Evolutionary conservation across 805 yeast genomes (phyloP).

Genomic region (Cyberlindnera samutprakarnensis): DNA sequence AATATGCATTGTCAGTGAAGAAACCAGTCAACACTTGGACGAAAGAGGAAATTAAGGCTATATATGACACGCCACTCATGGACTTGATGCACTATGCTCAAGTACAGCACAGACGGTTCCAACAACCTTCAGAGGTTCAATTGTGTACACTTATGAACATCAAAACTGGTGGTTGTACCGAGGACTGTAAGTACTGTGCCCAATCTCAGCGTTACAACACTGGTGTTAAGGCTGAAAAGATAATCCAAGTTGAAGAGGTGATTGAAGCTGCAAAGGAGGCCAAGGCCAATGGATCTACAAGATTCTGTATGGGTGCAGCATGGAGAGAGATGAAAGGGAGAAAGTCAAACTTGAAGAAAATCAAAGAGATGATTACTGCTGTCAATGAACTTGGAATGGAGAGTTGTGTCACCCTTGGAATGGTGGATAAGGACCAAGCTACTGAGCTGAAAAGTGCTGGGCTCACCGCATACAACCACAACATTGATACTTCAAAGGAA

Average conservation of each 20-base stretch:
- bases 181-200: slow-evolving; percentile 77
- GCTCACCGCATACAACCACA: slow-evolving; percentile 75
- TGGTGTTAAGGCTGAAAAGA: slow-evolving; percentile 62
- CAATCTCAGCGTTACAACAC: slow-evolving; percentile 66
- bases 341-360: slow-evolving; percentile 54
- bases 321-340: slow-evolving; percentile 84
- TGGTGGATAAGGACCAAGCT: slow-evolving; percentile 64
- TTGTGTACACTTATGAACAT: slow-evolving; percentile 69
- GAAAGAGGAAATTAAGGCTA: slow-evolving; percentile 46
- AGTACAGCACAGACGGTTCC: slow-evolving; percentile 56
- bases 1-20: slow-evolving; percentile 23
- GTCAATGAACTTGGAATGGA: slow-evolving; percentile 66
- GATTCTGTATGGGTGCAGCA: slow-evolving; percentile 84
- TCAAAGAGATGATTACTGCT: slow-evolving; percentile 55
- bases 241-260: slow-evolving; percentile 56
- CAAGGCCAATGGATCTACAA: slow-evolving; percentile 61
- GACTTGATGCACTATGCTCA: slow-evolving; percentile 56
- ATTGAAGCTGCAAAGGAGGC: slow-evolving; percentile 57
- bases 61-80: slow-evolving; percentile 59
- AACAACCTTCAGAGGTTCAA: slow-evolving; percentile 65
- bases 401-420: slow-evolving; percentile 75
- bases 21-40: slow-evolving; percentile 45
- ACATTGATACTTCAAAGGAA: slow-evolving; percentile 72
- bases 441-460: slow-evolving; percentile 56
- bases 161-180: slow-evolving; percentile 77